These are phyloP conservation scores for Saccharomycopsis selenospora DNA, from an alignment of 805 yeast species.

Conservation along the genomic window DNA sequence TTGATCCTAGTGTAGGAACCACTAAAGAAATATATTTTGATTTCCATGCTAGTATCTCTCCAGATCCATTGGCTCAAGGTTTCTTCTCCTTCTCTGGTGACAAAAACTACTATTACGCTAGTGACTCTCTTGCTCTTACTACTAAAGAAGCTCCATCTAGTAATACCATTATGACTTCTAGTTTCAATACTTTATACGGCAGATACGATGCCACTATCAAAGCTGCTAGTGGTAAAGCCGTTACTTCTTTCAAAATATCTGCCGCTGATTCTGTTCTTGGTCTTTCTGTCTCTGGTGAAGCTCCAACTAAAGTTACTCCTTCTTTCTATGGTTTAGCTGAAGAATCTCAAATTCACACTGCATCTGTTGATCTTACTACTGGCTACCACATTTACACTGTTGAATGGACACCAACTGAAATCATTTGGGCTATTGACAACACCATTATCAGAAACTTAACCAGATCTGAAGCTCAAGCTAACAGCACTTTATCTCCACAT, in stretches of 20 bases:
- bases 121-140: conserved; percentile 2
- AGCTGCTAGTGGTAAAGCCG: conserved; percentile 6
- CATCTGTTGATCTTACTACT: conserved; percentile 9
- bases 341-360: not conserved
- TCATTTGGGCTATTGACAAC: conserved; percentile 14
- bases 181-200: conserved; percentile 16
- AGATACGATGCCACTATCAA: conserved; percentile 12
- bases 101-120: conserved; percentile 1
- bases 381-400: conserved; percentile 13
- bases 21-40: not conserved
- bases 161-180: conserved; percentile 13
- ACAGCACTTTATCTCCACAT: not conserved
- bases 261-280: conserved; percentile 12
- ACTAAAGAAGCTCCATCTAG: not conserved
- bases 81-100: not conserved
- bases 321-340: conserved; percentile 4
- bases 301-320: conserved; percentile 7
- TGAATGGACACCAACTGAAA: not conserved
- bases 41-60: not conserved
- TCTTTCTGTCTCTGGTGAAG: conserved; percentile 7
- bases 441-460: conserved; percentile 5
- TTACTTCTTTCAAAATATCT: conserved; percentile 19
- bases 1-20: conserved; percentile 2
- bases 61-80: not conserved
- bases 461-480: conserved; percentile 3